Conservation (phyloP, 2,329 filamentous ascomycete species). For the Cryphonectria carpinicola region DNA sequence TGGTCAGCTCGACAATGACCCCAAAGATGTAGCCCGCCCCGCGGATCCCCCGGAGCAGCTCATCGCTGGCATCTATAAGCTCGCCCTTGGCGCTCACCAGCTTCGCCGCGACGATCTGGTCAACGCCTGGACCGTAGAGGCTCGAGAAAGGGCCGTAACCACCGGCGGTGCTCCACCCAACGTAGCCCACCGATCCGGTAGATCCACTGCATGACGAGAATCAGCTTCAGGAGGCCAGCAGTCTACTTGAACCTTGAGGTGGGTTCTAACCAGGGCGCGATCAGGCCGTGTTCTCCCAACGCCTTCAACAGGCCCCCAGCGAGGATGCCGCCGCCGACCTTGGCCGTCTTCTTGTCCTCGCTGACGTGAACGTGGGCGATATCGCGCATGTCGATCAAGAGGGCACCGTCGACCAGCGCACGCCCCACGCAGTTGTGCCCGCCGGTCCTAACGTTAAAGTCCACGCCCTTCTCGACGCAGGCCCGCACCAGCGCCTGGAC, state of each 20-base stretch:
- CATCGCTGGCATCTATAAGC: constrained; percentile 35
- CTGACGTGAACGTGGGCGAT: constrained; percentile 9
- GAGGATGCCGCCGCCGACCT: constrained; percentile 30
- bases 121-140: constrained; percentile 39
- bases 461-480: neutral
- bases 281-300: constrained; percentile 28
- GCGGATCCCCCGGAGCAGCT: constrained; percentile 37
- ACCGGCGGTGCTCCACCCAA: constrained; percentile 42
- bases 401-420: neutral
- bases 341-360: constrained; percentile 25
- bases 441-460: constrained; percentile 6
- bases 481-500: constrained; percentile 11
- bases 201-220: constrained; percentile 17
- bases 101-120: constrained; percentile 41
- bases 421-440: constrained; percentile 16
- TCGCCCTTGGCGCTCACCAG: constrained; percentile 36
- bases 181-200: constrained; percentile 37
- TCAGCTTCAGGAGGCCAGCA: neutral
- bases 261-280: constrained; percentile 26
- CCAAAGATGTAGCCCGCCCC: constrained; percentile 37
- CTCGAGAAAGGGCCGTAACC: constrained; percentile 40
- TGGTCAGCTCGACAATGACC: constrained; percentile 34
- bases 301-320: constrained; percentile 23
- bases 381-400: constrained; percentile 18
- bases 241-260: neutral